Conservation (phyloP, 208 protist genomes). For the Paratrypanosoma confusum region DNA sequence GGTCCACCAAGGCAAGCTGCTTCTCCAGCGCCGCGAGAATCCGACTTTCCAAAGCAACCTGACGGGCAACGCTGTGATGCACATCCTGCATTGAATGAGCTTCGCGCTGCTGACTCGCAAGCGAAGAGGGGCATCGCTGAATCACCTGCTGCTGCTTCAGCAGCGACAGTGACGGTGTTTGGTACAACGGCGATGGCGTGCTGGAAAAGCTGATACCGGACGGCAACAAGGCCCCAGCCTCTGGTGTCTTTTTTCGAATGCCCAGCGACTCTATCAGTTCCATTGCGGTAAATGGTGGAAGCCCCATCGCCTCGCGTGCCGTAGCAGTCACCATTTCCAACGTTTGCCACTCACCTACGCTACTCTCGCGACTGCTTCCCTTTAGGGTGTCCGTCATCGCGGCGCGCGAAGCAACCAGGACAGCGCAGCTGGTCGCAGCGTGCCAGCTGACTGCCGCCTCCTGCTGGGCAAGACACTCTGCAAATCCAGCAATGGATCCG, state of each 20-base stretch:
- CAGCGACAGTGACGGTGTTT: too few relatives aligned
- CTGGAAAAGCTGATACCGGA: too few relatives aligned
- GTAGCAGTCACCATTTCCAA: neutral
- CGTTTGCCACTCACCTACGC: neutral
- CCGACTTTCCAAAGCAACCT: too few relatives aligned
- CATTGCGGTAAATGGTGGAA: neutral
- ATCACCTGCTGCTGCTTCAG: too few relatives aligned
- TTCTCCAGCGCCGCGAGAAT: too few relatives aligned
- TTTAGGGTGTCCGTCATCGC: conserved; percentile 24
- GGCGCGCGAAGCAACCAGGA: conserved; percentile 23
- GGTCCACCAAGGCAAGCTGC: too few relatives aligned
- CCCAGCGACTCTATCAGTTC: neutral
- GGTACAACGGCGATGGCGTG: too few relatives aligned
- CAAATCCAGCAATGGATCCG: conserved; percentile 33
- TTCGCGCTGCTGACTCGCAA: too few relatives aligned
- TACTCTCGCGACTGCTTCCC: conserved; percentile 1
- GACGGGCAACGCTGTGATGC: too few relatives aligned
- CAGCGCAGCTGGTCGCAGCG: conserved; percentile 21
- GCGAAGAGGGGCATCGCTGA: too few relatives aligned
- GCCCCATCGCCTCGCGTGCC: neutral
- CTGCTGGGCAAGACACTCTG: conserved; percentile 32
- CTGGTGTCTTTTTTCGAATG: neutral
- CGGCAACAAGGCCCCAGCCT: too few relatives aligned
- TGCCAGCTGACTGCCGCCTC: conserved; percentile 13
- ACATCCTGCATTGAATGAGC: too few relatives aligned